Conservation (phyloP, 1,284 basidiomycete genomes). For the Grifola frondosa region DNA sequence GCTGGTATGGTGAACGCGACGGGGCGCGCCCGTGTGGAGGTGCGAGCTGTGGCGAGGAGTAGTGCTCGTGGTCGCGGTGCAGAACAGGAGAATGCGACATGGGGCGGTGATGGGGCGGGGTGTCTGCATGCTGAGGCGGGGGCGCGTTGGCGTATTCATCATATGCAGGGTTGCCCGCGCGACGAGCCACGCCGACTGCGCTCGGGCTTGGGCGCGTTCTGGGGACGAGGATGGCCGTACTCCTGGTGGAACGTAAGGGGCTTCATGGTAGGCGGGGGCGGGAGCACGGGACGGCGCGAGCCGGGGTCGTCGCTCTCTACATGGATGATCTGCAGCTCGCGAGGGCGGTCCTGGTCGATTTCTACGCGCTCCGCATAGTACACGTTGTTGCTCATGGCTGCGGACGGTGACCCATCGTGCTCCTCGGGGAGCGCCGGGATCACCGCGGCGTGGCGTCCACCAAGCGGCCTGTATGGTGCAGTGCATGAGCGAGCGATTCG, state of each 20-base stretch:
- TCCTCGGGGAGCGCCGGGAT: conserved; percentile 75
- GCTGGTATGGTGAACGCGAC: conserved; percentile 22
- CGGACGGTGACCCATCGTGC: conserved; percentile 41
- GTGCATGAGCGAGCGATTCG: no score
- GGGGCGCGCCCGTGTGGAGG: conserved; percentile 8
- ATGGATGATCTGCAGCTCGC: conserved; percentile 32
- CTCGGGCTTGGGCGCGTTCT: conserved; percentile 19
- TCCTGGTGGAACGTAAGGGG: conserved; percentile 32
- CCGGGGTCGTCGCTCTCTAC: conserved; percentile 24
- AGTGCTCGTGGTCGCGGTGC: conserved; percentile 24
- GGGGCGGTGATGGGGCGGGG: conserved; percentile 19
- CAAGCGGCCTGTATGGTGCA: conserved; percentile 65
- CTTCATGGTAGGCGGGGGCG: conserved; percentile 22
- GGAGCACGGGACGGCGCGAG: conserved; percentile 17
- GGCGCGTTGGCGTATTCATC: conserved; percentile 17
- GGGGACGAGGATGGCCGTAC: conserved; percentile 17
- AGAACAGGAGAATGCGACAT: conserved; percentile 25
- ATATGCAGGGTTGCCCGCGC: conserved; percentile 21
- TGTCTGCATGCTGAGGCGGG: conserved; percentile 11
- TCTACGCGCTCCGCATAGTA: conserved; percentile 15
- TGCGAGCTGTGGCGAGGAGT: conserved; percentile 17
- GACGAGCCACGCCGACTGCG: conserved; percentile 22
- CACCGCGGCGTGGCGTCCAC: conserved; percentile 75
- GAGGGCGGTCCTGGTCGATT: conserved; percentile 13
- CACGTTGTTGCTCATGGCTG: conserved; percentile 10